A percentile compares a stretch with the other conserved stretches of the same genome.
Evolutionary conservation across 768 basidiomycete species (phyloP).

Genomic region (Podaxis pistillaris): DNA sequence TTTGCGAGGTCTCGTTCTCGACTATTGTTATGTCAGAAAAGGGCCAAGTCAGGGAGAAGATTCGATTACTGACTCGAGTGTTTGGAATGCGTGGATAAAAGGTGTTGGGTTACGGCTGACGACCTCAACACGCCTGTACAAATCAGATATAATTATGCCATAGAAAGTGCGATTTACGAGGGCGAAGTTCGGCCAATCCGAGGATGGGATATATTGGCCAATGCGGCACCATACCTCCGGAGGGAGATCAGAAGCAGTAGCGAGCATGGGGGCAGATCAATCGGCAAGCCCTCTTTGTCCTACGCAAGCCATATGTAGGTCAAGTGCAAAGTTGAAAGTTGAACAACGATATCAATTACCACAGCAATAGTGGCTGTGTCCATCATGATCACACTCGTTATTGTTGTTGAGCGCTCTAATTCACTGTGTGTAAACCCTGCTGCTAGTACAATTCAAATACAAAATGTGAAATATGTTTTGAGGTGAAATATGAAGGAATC

Average conservation of each 20-base stretch:
- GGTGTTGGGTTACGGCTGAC: not conserved
- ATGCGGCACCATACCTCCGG: conserved; percentile 5
- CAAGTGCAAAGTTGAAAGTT: too few species aligned
- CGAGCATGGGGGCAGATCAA: not conserved
- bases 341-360: too few species aligned
- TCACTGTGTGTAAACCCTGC: too few species aligned
- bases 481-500: too few species aligned
- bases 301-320: too few species aligned
- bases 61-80: not conserved
- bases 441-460: too few species aligned
- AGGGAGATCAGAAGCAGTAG: not conserved
- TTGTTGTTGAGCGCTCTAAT: too few species aligned
- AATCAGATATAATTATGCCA: not conserved
- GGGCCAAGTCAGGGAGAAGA: not conserved
- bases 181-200: conserved; percentile 2
- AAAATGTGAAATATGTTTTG: too few species aligned
- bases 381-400: too few species aligned
- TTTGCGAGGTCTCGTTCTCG: conserved; percentile 1
- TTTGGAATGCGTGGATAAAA: conserved; percentile 1
- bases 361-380: too few species aligned
- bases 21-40: not conserved
- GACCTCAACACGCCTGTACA: conserved; percentile 1
- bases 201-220: not conserved
- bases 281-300: not conserved
- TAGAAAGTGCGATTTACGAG: not conserved